Evolutionary conservation across 805 yeast species (phyloP).

Genomic region (Wickerhamomyces alni): DNA sequence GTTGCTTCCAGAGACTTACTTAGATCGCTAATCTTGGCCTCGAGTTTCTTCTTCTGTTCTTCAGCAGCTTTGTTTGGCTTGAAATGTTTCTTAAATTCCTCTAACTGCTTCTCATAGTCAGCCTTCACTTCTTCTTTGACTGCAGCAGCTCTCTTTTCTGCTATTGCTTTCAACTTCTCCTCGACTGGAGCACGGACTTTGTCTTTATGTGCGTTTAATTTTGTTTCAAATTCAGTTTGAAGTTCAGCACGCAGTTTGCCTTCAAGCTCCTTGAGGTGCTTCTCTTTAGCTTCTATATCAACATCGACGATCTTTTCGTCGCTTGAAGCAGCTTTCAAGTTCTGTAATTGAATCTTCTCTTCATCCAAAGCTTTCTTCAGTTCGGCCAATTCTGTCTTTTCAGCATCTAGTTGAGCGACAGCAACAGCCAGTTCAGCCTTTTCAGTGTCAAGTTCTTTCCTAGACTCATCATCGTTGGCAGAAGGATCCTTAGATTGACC

Average conservation of each 20-base stretch:
- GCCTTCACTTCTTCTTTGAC: slow-evolving; percentile 22
- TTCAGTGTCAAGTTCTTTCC: slow-evolving; percentile 17
- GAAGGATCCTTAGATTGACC: too few species aligned
- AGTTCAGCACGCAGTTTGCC: slow-evolving; percentile 21
- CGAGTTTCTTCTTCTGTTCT: slow-evolving; percentile 20
- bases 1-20: slow-evolving; percentile 23
- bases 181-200: slow-evolving; percentile 33
- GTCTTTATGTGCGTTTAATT: slow-evolving; percentile 22
- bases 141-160: slow-evolving; percentile 24
- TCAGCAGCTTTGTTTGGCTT: neutral
- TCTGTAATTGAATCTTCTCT: slow-evolving; percentile 10
- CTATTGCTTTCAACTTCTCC: slow-evolving; percentile 25
- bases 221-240: slow-evolving; percentile 22
- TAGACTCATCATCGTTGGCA: slow-evolving; percentile 3
- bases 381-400: neutral
- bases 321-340: neutral
- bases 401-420: neutral
- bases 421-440: slow-evolving; percentile 8
- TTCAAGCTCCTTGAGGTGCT: slow-evolving; percentile 20
- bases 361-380: slow-evolving; percentile 9
- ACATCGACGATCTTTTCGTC: neutral
- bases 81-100: slow-evolving; percentile 22
- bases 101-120: slow-evolving; percentile 24
- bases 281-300: slow-evolving; percentile 7
- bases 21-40: slow-evolving; percentile 25